Evolutionary conservation across 164 flowering plant genomes (phyloP).

Genomic region (Liriodendron chinense): DNA sequence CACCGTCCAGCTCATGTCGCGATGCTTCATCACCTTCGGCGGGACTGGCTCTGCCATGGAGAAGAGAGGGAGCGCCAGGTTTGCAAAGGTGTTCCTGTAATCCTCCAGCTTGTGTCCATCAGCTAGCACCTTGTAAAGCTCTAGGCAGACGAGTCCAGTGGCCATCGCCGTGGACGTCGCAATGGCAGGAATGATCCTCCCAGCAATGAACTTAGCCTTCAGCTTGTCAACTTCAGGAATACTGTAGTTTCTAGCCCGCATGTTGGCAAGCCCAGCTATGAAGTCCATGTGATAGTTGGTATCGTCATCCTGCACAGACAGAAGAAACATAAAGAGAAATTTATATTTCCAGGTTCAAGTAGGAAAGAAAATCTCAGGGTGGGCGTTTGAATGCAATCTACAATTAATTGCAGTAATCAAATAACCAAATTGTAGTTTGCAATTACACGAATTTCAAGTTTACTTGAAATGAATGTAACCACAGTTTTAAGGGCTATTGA

Average conservation of each 20-base stretch:
- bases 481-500: no score
- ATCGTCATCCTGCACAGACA: slow-evolving; percentile 70
- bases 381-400: no score
- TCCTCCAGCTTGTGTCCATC: slow-evolving; percentile 76
- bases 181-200: slow-evolving; percentile 89
- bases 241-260: slow-evolving; percentile 87
- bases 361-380: neutral
- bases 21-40: slow-evolving; percentile 77
- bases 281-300: slow-evolving; percentile 83
- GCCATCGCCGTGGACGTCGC: slow-evolving; percentile 91
- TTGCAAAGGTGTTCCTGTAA: slow-evolving; percentile 84
- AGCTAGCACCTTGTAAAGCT: slow-evolving; percentile 73
- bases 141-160: slow-evolving; percentile 86
- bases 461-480: no score
- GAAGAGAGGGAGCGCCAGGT: slow-evolving; percentile 78
- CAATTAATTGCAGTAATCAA: no score
- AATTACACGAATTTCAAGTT: no score
- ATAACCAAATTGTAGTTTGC: no score
- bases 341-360: neutral
- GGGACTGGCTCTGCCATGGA: slow-evolving; percentile 91
- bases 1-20: slow-evolving; percentile 78
- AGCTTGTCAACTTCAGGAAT: slow-evolving; percentile 89
- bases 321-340: neutral
- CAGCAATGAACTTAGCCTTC: slow-evolving; percentile 87
- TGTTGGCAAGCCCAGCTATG: slow-evolving; percentile 84